These are phyloP conservation scores for Panicum virgatum DNA, from an alignment of 202 grass and related monocot genomes.

Conservation along the genomic window DNA sequence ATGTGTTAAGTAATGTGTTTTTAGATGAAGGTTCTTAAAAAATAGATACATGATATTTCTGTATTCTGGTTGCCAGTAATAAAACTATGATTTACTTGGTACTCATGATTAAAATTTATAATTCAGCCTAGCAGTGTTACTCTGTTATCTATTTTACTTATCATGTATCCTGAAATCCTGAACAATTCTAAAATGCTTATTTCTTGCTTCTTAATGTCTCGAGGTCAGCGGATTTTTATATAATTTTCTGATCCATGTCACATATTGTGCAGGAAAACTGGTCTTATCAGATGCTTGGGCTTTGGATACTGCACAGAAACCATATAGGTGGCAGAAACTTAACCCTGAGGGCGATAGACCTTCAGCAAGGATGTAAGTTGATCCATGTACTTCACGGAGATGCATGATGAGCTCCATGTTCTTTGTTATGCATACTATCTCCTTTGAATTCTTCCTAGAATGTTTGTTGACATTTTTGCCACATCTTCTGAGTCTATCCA, in stretches of 20 bases:
- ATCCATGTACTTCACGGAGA: slow-evolving; percentile 9
- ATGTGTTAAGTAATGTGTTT: neutral
- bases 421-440: neutral
- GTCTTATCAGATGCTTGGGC: slow-evolving; percentile 93
- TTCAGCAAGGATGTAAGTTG: slow-evolving; percentile 90
- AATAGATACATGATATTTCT: neutral
- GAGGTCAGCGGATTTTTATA: neutral
- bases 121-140: neutral
- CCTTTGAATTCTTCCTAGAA: slow-evolving; percentile 11
- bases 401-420: slow-evolving; percentile 15
- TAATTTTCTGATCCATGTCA: neutral
- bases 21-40: neutral
- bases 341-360: slow-evolving; percentile 95
- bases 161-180: neutral
- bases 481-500: neutral
- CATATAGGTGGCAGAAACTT: slow-evolving; percentile 98
- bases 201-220: slow-evolving; percentile 8
- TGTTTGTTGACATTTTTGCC: neutral
- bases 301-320: slow-evolving; percentile 96
- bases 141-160: slow-evolving; percentile 7
- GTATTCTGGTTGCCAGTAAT: neutral
- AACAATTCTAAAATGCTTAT: slow-evolving; percentile 26
- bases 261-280: slow-evolving; percentile 66
- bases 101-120: neutral
- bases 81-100: slow-evolving; percentile 1